Percentiles rank a stretch among this genome's conserved stretches.
phyloP scores from a whole-genome alignment of 2,329 filamentous ascomycete genomes.

The Pseudogymnoascus sp. region DNA sequence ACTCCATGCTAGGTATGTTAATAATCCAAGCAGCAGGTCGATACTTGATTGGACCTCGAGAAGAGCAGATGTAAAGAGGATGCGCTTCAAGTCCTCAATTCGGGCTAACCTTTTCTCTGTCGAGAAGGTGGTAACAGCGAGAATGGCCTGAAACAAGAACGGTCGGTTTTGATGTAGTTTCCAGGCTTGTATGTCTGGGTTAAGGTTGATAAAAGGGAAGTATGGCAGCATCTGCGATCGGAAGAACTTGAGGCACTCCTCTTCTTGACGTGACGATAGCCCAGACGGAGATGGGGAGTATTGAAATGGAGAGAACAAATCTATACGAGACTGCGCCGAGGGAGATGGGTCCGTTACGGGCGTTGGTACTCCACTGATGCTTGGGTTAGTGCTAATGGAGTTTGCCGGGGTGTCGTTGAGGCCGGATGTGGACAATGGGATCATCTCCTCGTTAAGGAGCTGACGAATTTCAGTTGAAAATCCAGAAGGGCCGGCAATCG shows the following conservation, averaged over 20 bases:
- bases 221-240: conserved; percentile 34
- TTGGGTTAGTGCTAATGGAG: background rate
- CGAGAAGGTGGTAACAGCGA: conserved; percentile 39
- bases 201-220: conserved; percentile 41
- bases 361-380: background rate
- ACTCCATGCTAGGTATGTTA: conserved; percentile 42
- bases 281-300: conserved; percentile 5
- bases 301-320: background rate
- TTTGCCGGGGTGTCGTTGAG: background rate
- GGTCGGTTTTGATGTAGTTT: conserved; percentile 37
- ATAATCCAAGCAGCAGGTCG: conserved; percentile 45
- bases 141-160: conserved; percentile 45
- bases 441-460: background rate
- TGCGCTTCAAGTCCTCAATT: conserved; percentile 36
- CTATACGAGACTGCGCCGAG: conserved; percentile 5
- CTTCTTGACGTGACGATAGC: conserved; percentile 32
- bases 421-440: background rate
- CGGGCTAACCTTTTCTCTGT: conserved; percentile 34
- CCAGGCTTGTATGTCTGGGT: conserved; percentile 31
- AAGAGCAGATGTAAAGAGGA: conserved; percentile 40
- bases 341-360: background rate
- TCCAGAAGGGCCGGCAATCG: background rate
- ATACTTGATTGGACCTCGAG: conserved; percentile 42
- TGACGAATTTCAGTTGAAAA: background rate
- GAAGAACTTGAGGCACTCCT: conserved; percentile 36